phyloP scores from a whole-genome alignment of 2,329 filamentous ascomycete species.

The Graphilbum fragrans region DNA sequence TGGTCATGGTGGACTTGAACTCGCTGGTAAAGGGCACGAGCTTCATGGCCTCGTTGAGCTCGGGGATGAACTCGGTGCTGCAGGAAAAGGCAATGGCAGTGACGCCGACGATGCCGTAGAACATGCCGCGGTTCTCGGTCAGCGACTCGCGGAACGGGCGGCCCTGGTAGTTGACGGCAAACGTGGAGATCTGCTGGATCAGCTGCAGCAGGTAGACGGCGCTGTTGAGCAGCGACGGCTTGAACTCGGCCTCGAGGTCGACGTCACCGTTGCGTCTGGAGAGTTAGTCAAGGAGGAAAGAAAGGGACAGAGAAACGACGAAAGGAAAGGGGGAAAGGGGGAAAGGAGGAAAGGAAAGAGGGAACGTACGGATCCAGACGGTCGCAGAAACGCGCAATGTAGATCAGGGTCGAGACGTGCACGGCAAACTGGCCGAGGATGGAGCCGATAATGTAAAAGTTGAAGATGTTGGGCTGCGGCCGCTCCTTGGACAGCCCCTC shows the following conservation, averaged over 20 bases:
- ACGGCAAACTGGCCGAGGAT: slow-evolving; percentile 95
- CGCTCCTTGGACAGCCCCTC: slow-evolving; percentile 93
- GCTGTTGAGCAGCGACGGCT: slow-evolving; percentile 86
- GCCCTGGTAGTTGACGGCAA: slow-evolving; percentile 98
- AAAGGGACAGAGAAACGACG: background rate
- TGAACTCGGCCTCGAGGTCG: slow-evolving; percentile 90
- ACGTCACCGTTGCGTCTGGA: slow-evolving; percentile 42
- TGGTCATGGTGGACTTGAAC: slow-evolving; percentile 80
- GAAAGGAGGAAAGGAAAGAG: background rate
- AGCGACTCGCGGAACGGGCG: slow-evolving; percentile 95
- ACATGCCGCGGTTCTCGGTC: slow-evolving; percentile 95
- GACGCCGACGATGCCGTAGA: slow-evolving; percentile 86
- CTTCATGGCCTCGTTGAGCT: slow-evolving; percentile 86
- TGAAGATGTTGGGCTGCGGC: slow-evolving; percentile 97
- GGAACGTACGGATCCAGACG: slow-evolving; percentile 70
- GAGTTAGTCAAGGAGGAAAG: slow-evolving; percentile 14
- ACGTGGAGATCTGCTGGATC: slow-evolving; percentile 97
- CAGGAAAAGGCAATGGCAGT: slow-evolving; percentile 86
- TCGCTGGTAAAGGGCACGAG: slow-evolving; percentile 81
- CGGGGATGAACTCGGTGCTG: slow-evolving; percentile 88
- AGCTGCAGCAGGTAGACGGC: slow-evolving; percentile 95
- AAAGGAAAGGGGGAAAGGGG: background rate
- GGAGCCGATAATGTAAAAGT: slow-evolving; percentile 95
- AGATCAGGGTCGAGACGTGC: slow-evolving; percentile 88
- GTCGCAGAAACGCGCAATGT: slow-evolving; percentile 83